Conservation (phyloP, 192 early-diverging fungal species). For the Mortierella claussenii region DNA sequence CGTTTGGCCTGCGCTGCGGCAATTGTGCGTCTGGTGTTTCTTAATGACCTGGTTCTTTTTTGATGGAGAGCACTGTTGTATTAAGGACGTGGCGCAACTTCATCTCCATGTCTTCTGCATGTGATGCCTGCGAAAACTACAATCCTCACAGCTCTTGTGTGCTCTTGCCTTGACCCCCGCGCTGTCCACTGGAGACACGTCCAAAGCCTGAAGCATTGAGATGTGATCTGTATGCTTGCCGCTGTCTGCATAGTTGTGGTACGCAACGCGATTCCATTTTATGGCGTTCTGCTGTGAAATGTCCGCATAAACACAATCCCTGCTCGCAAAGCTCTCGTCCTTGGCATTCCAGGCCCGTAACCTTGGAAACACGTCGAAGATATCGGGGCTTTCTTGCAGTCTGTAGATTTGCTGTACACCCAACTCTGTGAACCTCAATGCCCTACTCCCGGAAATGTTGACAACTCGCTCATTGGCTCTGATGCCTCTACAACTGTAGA, state of each 20-base stretch:
- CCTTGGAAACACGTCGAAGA: conserved; percentile 7
- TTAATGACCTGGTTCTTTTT: too few relatives aligned
- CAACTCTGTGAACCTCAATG: conserved; percentile 2
- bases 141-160: conserved; percentile 16
- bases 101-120: conserved; percentile 20
- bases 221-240: conserved; percentile 22
- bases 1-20: too few relatives aligned
- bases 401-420: conserved; percentile 1
- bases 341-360: conserved; percentile 17
- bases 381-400: background rate
- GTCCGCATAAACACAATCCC: conserved; percentile 19
- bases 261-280: conserved; percentile 18
- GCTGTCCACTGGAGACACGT: conserved; percentile 11
- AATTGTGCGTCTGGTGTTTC: too few relatives aligned
- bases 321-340: conserved; percentile 12
- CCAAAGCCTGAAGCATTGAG: conserved; percentile 24
- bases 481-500: too few relatives aligned
- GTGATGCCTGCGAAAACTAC: conserved; percentile 24
- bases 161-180: conserved; percentile 20
- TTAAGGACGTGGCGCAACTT: conserved; percentile 12
- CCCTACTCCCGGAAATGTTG: too few relatives aligned
- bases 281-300: conserved; percentile 16
- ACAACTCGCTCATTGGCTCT: too few relatives aligned
- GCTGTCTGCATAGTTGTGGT: conserved; percentile 18
- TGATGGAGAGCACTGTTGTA: conserved; percentile 5